These are phyloP conservation scores for Cyclospora cayetanensis DNA, from an alignment of 169 alveolate genomes.

Conservation along the genomic window DNA sequence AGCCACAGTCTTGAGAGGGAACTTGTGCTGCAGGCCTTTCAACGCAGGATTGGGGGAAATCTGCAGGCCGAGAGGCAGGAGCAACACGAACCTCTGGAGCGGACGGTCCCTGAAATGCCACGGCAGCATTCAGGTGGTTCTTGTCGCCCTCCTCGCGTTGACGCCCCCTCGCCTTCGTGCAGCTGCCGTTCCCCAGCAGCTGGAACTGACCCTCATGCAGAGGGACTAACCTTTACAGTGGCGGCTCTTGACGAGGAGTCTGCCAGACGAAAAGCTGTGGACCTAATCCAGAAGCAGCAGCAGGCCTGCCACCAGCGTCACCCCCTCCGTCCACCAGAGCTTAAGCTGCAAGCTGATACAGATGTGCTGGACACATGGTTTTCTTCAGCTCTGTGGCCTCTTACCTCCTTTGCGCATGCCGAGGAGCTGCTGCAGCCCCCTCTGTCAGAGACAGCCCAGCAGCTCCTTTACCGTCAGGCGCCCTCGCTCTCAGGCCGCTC, in stretches of 20 bases:
- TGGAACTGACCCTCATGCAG: not conserved
- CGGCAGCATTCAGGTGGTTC: not conserved
- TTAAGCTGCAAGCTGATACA: conserved; percentile 88
- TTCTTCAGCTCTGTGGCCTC: conserved; percentile 97
- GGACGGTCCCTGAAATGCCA: not conserved
- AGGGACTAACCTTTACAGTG: not conserved
- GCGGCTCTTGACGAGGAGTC: not conserved
- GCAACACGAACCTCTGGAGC: not conserved
- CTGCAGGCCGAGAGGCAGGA: not conserved
- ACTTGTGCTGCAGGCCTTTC: not conserved
- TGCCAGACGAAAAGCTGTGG: conserved; percentile 6
- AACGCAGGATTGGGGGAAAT: no score
- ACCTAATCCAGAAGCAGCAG: not conserved
- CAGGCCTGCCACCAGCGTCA: not conserved
- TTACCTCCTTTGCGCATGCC: conserved; percentile 76
- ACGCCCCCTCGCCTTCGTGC: no score
- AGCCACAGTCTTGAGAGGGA: not conserved
- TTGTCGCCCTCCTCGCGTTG: not conserved
- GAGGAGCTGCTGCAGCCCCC: not conserved
- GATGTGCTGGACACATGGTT: conserved; percentile 99
- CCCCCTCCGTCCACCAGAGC: not conserved
- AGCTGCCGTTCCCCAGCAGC: no score
- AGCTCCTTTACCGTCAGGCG: not conserved
- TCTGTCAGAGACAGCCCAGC: not conserved
- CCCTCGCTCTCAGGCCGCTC: not conserved